Base-by-base conservation (phyloP, 495 filamentous ascomycete genomes). In the Lentithecium fluviatile region DNA sequence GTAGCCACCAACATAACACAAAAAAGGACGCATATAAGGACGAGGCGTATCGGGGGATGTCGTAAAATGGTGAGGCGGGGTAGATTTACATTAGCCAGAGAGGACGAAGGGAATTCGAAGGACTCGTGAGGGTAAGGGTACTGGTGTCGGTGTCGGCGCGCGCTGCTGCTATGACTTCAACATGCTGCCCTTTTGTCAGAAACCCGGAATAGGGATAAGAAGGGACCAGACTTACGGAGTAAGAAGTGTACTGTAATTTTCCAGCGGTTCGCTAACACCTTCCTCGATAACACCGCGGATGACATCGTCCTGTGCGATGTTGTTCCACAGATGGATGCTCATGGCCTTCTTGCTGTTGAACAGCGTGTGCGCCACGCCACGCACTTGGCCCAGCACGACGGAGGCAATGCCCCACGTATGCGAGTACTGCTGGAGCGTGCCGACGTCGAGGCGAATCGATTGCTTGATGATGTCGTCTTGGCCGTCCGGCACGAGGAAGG, bases 391-490 rank as follows among this genome's bases (percentile, higher is more conserved):
- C 72, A 90, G 83, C 10, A 90, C 88, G 8, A 77, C 82, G 32
- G 79, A 80, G 5, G 90, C 90, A 21, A 90, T 85, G 36, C 86
- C 83, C 91, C 91, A 96, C 6, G 89, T 84, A 38, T 79, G 76
- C 56, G 80, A 85, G 4, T 95, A 74, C 4, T 83, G 83, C 68
- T 87, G 88, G 62, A 96, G 83, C 2, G 88, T 89, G 32, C 91
- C 91, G 45, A 91, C 89, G 60, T 89, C 91, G 24, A 96, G 81
- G 0, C 85, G 82, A 52, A 93, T 87, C 56, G 83, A 85, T 71
- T 91, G 87, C 45, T 88, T 89, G 53, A 82, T 82, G 6, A 78
- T 75, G 43, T 89, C 85, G 57, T 85, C 86, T 66, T 88, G 86
- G 52, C 85, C 85, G 78, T 74, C 53, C 65, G 78, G 79, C 60